Base-by-base conservation (phyloP, 73 alveolate genomes). In the Strombidium stylifer region DNA sequence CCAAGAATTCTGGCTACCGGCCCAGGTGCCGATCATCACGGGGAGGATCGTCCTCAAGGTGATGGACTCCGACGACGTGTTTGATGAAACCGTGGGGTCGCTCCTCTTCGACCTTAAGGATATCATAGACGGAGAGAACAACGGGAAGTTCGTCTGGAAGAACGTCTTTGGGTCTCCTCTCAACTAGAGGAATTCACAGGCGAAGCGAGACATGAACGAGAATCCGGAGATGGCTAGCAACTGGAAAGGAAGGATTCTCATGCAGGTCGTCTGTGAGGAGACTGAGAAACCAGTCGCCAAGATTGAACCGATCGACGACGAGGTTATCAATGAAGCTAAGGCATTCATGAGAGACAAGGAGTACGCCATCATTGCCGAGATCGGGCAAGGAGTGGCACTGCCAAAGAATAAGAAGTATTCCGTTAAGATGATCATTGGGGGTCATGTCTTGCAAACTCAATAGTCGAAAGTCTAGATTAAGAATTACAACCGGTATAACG, bases 231-330 rank as follows among this genome's bases (percentile, higher is more conserved):
- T 62, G 2, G 94, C 92, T 36, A 67, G 92, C 7, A 41, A 59
- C 50, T 88, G 91, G 91, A 88, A 85, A 71, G 97, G 97, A 46
- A 56, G 97, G 69, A 45, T 88, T 46, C 64, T 76, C 40, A 58
- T 83, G 74, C 82, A 82, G 58, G 66, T 88, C 20, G 67, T 41
- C 25, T 69, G 69, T 53, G 69, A 57, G 42, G 65, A 77, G 37
- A 54, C 78, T 27, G 80, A 62, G 19, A 50, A 69, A n/a, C 91
- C 96, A 16, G 83, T 62, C 41, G 31, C 60, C 20, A 45, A 71
- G 27, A 64, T 47, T 10, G 48, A 52, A 34, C 32, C 45, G 28
- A 57, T 80, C n/a, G 87, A 72, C 4, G 45, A 40, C 44, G 39
- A 70, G 32, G 34, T 15, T 15, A 21, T 66, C 30, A 34, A 34